Percentiles rank a stretch among this genome's conserved stretches.
Evolutionary conservation across 2,329 filamentous ascomycete species (phyloP).

Genomic region (Sporothrix schenckii): DNA sequence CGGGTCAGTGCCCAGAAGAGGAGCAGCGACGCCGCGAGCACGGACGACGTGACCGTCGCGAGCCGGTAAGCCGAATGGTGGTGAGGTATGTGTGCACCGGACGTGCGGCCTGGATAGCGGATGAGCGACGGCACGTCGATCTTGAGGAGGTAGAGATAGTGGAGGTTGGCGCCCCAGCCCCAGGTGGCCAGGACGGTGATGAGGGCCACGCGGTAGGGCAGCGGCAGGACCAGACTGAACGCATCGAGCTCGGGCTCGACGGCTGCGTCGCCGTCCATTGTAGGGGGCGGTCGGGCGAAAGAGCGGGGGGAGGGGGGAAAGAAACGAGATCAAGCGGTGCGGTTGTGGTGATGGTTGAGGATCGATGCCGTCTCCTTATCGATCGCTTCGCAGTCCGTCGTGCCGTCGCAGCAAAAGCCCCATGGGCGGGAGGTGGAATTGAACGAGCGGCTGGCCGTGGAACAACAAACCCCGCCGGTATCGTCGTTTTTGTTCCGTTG

Average conservation of each 20-base stretch:
- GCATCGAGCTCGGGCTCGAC: constrained; percentile 74
- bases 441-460: neutral
- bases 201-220: constrained; percentile 86
- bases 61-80: constrained; percentile 85
- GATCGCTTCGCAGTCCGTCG: constrained; percentile 26
- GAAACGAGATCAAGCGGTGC: neutral
- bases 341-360: neutral
- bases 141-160: constrained; percentile 75
- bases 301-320: neutral
- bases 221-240: constrained; percentile 82
- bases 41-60: constrained; percentile 72
- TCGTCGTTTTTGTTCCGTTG: neutral
- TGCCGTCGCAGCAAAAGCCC: constrained; percentile 27
- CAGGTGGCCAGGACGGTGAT: constrained; percentile 85
- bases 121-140: constrained; percentile 89
- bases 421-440: constrained; percentile 14
- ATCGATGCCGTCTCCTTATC: constrained; percentile 11
- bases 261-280: constrained; percentile 74
- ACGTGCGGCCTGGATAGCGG: constrained; percentile 77
- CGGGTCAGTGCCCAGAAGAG: constrained; percentile 83
- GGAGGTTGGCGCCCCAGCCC: constrained; percentile 92
- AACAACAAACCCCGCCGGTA: neutral
- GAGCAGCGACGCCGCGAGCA: constrained; percentile 71
- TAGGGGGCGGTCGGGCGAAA: constrained; percentile 30
- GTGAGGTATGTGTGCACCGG: constrained; percentile 69